Conservation (phyloP, 2,329 filamentous ascomycete genomes). For the Apiospora arundinis region DNA sequence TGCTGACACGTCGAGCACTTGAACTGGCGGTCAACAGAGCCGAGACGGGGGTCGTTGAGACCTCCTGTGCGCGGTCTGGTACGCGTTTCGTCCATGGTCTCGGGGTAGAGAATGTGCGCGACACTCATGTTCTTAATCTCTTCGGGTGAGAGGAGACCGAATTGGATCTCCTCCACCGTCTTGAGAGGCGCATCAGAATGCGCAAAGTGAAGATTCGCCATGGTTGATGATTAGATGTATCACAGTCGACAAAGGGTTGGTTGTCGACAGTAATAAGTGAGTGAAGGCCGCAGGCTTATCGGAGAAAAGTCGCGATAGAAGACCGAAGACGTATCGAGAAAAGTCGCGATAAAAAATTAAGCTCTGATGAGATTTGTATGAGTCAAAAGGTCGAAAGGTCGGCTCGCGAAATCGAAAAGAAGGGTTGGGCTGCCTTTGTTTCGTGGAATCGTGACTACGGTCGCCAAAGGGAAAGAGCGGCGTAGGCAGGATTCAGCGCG, state of each 20-base stretch:
- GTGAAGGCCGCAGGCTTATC: background rate
- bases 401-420: conserved; percentile 14
- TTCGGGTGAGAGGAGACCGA: conserved; percentile 94
- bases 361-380: background rate
- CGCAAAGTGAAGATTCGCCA: conserved; percentile 91
- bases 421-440: conserved; percentile 26
- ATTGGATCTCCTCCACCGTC: conserved; percentile 98
- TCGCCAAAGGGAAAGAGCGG: conserved; percentile 11
- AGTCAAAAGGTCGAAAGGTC: conserved; percentile 17
- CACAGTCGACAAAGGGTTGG: conserved; percentile 10
- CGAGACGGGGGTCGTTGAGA: conserved; percentile 93
- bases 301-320: background rate
- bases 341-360: background rate
- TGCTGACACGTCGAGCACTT: conserved; percentile 97
- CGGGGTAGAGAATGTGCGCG: conserved; percentile 94
- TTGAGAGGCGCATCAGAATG: conserved; percentile 95
- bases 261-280: background rate
- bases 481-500: background rate
- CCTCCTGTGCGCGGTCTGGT: conserved; percentile 89
- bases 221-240: conserved; percentile 55
- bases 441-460: conserved; percentile 32
- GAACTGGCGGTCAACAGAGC: conserved; percentile 94
- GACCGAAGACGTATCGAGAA: background rate
- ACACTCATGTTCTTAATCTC: conserved; percentile 99
- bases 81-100: conserved; percentile 98